Base-by-base conservation (phyloP, 2,329 filamentous ascomycete species). In the Madurella fahalii region DNA sequence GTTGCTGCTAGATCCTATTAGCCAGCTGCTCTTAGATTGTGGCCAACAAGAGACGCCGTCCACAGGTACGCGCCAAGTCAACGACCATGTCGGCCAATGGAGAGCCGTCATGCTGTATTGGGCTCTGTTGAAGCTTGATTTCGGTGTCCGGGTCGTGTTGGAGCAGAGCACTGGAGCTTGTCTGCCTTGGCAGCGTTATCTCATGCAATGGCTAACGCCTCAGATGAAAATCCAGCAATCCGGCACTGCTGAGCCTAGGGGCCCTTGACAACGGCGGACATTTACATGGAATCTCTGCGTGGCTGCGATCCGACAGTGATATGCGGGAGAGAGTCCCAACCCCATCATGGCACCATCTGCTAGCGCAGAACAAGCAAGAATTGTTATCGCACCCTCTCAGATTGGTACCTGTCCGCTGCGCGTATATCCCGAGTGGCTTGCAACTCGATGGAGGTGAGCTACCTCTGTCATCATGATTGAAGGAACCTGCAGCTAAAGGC, bases 11-110 rank as follows among this genome's bases (percentile, higher is more conserved):
- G 44, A 31, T 42, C 51, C 47, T 25, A 50, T 20, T 46, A 30
- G 44, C 58, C 61, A 62, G 60, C 61, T 63, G 51, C 32, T 47
- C 61, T 49, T 42, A 60, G 59, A 52, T 58, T 47, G 9, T 42
- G 48, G 45, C 46, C 20, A 45, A 40, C 59, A 53, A 31, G 60
- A 57, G 42, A 1, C 32, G 31, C 57, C 57, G 16, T n/a, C 56
- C 55, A 5, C 25, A 25, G 3, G 7, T 25, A 25, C 7, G 3
- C 7, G 25, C 4, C 25, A 25, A 4, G 25, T 25, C 25, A 25
- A 25, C 5, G 30, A 34, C 7, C 55, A 50, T 41, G 60, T 60
- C 54, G 54, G 46, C 63, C 60, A 65, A 64, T 65, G 34, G 47
- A 51, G n/a, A 53, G 32, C 48, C 53, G 61, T 55, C 59, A 61